phyloP scores from a whole-genome alignment of 2,329 filamentous ascomycete species.

The Herpotrichia juniperi region DNA sequence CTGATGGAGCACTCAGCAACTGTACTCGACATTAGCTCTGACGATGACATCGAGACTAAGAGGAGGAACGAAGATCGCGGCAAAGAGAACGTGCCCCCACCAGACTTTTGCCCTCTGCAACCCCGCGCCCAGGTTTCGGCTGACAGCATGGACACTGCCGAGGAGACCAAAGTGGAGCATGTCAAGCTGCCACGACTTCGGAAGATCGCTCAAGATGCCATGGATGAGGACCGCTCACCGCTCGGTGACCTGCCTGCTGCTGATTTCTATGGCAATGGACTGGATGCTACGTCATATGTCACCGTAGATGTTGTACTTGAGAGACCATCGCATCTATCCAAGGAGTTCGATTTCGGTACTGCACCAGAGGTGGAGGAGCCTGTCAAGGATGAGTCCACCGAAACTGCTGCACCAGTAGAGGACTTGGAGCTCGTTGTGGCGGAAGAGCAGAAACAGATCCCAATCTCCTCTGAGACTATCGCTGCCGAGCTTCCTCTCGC shows the following conservation, averaged over 20 bases:
- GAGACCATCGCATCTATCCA: constrained; percentile 41
- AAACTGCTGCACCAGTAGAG: not conserved
- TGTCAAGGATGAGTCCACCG: not conserved
- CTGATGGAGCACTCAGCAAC: constrained; percentile 90
- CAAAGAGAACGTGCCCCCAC: constrained; percentile 93
- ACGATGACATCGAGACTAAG: constrained; percentile 73
- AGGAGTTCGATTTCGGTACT: constrained; percentile 36
- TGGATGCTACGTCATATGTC: constrained; percentile 40
- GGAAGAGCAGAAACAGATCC: constrained; percentile 1
- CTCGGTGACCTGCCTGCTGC: constrained; percentile 41
- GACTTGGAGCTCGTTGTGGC: not conserved
- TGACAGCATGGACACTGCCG: constrained; percentile 19
- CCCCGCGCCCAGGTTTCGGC: constrained; percentile 14
- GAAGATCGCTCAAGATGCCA: constrained; percentile 41
- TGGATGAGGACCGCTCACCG: constrained; percentile 49
- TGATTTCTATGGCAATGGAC: constrained; percentile 48
- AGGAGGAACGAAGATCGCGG: constrained; percentile 63
- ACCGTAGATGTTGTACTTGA: constrained; percentile 44
- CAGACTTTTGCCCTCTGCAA: constrained; percentile 42
- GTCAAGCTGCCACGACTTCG: constrained; percentile 36
- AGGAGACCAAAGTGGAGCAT: constrained; percentile 15
- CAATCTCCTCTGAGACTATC: constrained; percentile 6
- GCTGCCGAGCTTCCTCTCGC: not conserved
- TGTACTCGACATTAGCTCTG: constrained; percentile 85
- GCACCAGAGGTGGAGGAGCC: constrained; percentile 19